Conservation (phyloP, 2,329 filamentous ascomycete species). For the Hypoxylon sp. region DNA sequence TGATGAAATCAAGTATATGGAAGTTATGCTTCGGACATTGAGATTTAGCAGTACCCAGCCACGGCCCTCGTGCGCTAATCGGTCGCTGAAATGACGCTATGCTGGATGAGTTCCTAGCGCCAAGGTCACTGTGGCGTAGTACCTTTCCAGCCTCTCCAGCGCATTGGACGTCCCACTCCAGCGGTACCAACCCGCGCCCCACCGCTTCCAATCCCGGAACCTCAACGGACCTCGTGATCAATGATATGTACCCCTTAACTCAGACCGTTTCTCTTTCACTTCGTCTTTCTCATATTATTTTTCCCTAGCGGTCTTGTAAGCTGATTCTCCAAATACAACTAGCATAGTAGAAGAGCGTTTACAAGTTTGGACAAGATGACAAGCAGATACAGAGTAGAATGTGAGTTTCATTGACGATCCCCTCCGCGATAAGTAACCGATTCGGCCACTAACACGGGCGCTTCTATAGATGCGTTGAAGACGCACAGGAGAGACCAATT, state of each 20-base stretch:
- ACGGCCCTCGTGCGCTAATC: conserved; percentile 27
- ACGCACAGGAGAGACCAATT: conserved; percentile 93
- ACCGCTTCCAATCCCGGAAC: conserved; percentile 15
- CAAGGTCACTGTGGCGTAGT: conserved; percentile 27
- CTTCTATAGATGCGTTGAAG: conserved; percentile 71
- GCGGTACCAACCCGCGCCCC: conserved; percentile 24
- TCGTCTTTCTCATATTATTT: conserved; percentile 24
- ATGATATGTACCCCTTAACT: conserved; percentile 38
- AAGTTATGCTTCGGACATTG: neutral
- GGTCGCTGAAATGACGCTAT: conserved; percentile 32
- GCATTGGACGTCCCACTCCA: conserved; percentile 31
- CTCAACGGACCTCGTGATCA: conserved; percentile 39
- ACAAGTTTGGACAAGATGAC: conserved; percentile 63
- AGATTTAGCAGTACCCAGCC: conserved; percentile 1
- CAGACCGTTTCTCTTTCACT: conserved; percentile 24
- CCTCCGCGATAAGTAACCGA: conserved; percentile 15
- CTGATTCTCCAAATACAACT: neutral
- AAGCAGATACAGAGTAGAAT: conserved; percentile 78
- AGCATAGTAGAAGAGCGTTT: neutral
- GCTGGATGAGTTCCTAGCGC: conserved; percentile 31
- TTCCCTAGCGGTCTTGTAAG: conserved; percentile 12
- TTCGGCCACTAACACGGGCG: conserved; percentile 38
- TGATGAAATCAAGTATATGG: conserved; percentile 9
- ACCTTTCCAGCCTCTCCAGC: conserved; percentile 22
- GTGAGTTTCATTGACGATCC: conserved; percentile 61